These are phyloP conservation scores for Arctium minus DNA, from an alignment of 129 eudicot species.

Conservation along the genomic window DNA sequence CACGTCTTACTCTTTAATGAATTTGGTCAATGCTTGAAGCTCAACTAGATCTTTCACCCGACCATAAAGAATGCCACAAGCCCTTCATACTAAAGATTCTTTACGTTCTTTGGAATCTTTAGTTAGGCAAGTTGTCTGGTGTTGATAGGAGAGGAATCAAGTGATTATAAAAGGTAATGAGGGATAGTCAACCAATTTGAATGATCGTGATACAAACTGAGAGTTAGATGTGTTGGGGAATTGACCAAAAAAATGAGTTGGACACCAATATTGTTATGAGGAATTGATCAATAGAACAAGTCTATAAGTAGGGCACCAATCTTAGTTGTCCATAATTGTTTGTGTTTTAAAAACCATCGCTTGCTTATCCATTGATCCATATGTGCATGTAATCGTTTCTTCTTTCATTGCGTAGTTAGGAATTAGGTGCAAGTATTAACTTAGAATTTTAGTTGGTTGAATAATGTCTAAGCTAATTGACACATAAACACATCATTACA, in stretches of 20 bases:
- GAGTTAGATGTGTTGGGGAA: not conserved
- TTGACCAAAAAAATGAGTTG: not conserved
- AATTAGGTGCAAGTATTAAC: not conserved
- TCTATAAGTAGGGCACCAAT: not conserved
- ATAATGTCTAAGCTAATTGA: not conserved
- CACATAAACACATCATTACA: not conserved
- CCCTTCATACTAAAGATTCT: conserved; percentile 14
- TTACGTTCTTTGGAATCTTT: not conserved
- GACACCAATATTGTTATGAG: not conserved
- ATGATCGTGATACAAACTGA: not conserved
- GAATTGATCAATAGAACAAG: not conserved
- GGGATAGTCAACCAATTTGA: conserved; percentile 1
- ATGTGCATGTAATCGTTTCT: not conserved
- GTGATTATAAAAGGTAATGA: not conserved
- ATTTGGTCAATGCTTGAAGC: not conserved
- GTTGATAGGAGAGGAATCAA: not conserved
- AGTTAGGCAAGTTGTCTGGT: conserved; percentile 20
- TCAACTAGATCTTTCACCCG: not conserved
- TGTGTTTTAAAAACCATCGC: not conserved
- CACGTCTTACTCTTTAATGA: not conserved
- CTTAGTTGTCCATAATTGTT: not conserved
- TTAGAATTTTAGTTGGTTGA: not conserved
- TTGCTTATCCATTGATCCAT: not conserved
- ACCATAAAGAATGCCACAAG: not conserved
- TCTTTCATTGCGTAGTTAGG: not conserved